These are phyloP conservation scores for Starmerella ratchasimensis DNA, from an alignment of 805 yeast genomes.

Conservation along the genomic window DNA sequence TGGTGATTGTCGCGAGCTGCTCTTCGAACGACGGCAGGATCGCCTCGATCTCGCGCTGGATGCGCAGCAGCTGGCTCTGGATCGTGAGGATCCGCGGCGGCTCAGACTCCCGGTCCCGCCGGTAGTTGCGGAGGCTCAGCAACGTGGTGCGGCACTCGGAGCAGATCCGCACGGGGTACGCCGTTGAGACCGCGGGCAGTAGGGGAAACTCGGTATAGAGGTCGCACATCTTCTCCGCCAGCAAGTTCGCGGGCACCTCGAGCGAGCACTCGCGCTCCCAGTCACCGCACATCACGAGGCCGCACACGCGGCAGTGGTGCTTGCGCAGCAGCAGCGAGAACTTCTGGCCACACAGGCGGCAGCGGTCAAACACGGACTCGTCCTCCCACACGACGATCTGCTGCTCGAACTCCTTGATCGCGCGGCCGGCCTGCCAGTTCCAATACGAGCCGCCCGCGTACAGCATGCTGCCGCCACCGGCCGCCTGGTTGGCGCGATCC, in stretches of 20 bases:
- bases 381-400: conserved; percentile 53
- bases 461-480: too few relatives aligned
- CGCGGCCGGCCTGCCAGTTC: conserved; percentile 20
- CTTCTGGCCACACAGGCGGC: conserved; percentile 47
- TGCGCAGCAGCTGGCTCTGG: conserved; percentile 32
- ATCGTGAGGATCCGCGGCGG: conserved; percentile 28
- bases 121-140: conserved; percentile 41
- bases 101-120: conserved; percentile 28
- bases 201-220: conserved; percentile 4
- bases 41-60: conserved; percentile 29
- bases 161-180: conserved; percentile 44
- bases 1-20: conserved; percentile 27
- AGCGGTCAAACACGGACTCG: conserved; percentile 34
- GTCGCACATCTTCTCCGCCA: conserved; percentile 22
- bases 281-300: conserved; percentile 66
- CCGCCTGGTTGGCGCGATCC: too few relatives aligned
- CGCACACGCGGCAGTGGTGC: conserved; percentile 90
- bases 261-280: conserved; percentile 52
- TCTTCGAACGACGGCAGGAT: conserved; percentile 35
- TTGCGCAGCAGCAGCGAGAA: conserved; percentile 52
- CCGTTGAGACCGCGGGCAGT: conserved; percentile 3
- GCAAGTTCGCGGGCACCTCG: conserved; percentile 40
- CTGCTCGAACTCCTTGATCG: conserved; percentile 33
- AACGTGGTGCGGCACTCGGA: conserved; percentile 50
- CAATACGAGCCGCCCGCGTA: conserved; percentile 21